A percentile compares a stretch with the other conserved stretches of the same genome.
Conservation (phyloP, 75 land plant genomes). For the Picea glauca region DNA sequence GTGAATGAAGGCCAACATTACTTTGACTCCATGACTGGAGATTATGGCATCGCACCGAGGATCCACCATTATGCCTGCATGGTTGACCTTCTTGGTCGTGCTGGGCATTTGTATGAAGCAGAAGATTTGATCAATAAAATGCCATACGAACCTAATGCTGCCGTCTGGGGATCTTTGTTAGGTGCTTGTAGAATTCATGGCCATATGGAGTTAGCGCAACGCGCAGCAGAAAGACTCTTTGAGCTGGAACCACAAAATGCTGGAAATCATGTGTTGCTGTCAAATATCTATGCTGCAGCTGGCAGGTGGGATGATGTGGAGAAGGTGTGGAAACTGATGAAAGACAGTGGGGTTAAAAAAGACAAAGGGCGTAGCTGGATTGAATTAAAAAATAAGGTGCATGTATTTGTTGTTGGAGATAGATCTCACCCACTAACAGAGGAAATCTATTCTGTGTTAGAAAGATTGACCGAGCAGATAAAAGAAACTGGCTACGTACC, state of each 20-base stretch:
- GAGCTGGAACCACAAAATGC: constrained; percentile 18
- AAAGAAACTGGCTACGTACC: background rate
- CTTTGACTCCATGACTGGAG: constrained; percentile 11
- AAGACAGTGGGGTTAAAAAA: constrained; percentile 6
- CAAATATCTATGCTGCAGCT: constrained; percentile 25
- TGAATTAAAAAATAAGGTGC: constrained; percentile 16
- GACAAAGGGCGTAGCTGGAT: constrained; percentile 19
- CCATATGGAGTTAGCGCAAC: constrained; percentile 15
- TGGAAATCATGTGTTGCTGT: constrained; percentile 15
- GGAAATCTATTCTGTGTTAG: background rate
- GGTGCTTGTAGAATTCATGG: constrained; percentile 23
- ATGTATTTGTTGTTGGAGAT: constrained; percentile 13
- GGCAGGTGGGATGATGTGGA: constrained; percentile 13
- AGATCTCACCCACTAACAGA: background rate
- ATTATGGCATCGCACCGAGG: constrained; percentile 1
- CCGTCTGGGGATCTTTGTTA: constrained; percentile 16
- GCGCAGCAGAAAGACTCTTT: constrained; percentile 14
- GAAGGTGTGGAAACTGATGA: constrained; percentile 6
- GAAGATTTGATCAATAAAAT: constrained; percentile 16
- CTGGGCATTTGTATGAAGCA: constrained; percentile 16
- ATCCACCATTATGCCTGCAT: constrained; percentile 17
- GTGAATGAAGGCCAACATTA: constrained; percentile 4
- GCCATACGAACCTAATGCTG: constrained; percentile 23
- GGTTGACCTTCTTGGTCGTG: constrained; percentile 16
- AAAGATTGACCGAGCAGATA: background rate